These are phyloP conservation scores for Saprolegnia diclina DNA, from an alignment of 352 stramenopile species.

Conservation along the genomic window DNA sequence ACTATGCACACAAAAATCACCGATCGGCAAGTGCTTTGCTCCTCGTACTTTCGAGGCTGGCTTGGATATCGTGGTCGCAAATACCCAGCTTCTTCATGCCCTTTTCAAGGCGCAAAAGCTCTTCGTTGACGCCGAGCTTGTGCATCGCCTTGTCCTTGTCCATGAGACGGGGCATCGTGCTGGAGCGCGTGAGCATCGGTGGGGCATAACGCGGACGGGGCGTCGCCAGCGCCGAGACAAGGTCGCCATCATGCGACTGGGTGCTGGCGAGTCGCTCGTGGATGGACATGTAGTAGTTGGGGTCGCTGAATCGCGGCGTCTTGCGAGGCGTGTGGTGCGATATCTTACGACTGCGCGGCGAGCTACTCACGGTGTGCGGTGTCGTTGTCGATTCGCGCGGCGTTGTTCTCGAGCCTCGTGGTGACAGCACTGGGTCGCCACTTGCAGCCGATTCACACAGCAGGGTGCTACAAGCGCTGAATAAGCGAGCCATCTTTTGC, in stretches of 20 bases:
- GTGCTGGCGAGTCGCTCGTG: background rate
- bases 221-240: background rate
- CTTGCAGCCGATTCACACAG: too few relatives aligned
- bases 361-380: too few relatives aligned
- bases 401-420: too few relatives aligned
- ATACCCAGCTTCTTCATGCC: constrained; percentile 73
- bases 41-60: constrained; percentile 18
- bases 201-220: background rate
- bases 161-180: background rate
- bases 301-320: too few relatives aligned
- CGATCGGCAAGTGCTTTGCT: too few relatives aligned
- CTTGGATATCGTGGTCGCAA: constrained; percentile 50
- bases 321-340: too few relatives aligned
- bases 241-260: background rate
- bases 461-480: too few relatives aligned
- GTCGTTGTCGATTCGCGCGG: too few relatives aligned
- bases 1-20: background rate
- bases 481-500: too few relatives aligned
- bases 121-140: constrained; percentile 50
- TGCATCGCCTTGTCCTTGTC: constrained; percentile 35
- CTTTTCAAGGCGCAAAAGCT: constrained; percentile 65
- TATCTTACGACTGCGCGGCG: too few relatives aligned
- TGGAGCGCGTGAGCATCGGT: background rate
- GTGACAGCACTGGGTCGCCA: too few relatives aligned
- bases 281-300: background rate